Base-by-base conservation (phyloP, 139 green algal genomes). In the Closterium sp. region DNA sequence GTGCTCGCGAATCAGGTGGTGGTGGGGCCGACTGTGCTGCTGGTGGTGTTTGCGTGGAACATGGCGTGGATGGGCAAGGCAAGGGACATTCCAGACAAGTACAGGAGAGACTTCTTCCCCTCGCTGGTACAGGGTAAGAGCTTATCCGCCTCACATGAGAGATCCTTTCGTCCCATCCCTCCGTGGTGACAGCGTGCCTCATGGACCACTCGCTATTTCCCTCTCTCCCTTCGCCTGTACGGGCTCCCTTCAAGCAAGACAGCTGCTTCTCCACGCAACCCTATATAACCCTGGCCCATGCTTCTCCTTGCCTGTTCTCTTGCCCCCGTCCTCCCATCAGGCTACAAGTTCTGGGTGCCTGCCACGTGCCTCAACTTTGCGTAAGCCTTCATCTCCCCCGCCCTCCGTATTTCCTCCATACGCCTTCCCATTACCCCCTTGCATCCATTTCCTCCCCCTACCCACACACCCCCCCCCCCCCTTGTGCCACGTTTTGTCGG, bases 41-140 rank as follows among this genome's bases (percentile, higher is more conserved):
- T 90, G 32, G 88, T 95, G 28, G 94, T 96, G 55, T 96, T 95
- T 87, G 83, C 87, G 2, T 96, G 94, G 94, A 95, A 95, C 88
- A 89, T 91, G 25, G 35, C 76, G 4, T 94, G 88, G 90, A 88
- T 92, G 83, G 92, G 92, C 33, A 55, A 69, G 4, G 25, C 66
- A 16, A 89, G 85, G 31, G 92, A 94, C 32, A 36, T 94, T n/a
- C 92, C 92, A 3, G 86, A 88, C 32, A 94, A 94, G 92, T 93
- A 93, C 86, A 76, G 89, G 9, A 19, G 32, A 25, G 91, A 94
- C 89, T 69, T 94, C 28, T 64, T n/a, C 25, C 69, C 83, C n/a
- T 88, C 91, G 12, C 35, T 95, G 6, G 34, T 94, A 12, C 33
- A 84, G 12, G 94, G 94, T 34, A 92, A 88, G 91, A 55, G 4